Evolutionary conservation across 441 rosid species (phyloP), one percentile per base, ranked within the genome.

Genomic region (Omphalea diandra): DNA sequence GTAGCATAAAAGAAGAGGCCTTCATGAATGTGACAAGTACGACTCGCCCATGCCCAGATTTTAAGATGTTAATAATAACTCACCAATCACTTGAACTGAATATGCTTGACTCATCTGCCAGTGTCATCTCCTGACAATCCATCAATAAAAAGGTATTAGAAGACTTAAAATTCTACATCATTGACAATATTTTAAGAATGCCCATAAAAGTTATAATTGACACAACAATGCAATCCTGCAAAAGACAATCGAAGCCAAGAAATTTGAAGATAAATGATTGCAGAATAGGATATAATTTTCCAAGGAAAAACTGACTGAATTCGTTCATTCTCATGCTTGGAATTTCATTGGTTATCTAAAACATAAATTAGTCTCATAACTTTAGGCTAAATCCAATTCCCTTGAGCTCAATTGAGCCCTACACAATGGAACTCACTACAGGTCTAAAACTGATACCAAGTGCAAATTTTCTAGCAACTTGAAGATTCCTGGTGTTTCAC

Each of bases 81-180:
- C 71, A 89, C 94, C 86, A 59, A 56, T 77, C 73, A 69, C 31
- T 74, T 65, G 82, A 75, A 71, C 73, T 77, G 62, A 77, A 69
- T 60, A 74, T 65, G 50, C 79, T 81, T 0, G 81, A 63, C 74
- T 76, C 78, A 62, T 83, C 82, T 56, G 80, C 75, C 61, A 73
- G 57, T 29, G 68, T 40, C 47, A 47, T 83, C 80, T 84, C 81
- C 86, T 83, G 62, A 50, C 41, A 64, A 74, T 26, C 55, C 52
- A n/a, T n/a, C n/a, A n/a, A n/a, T n/a, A n/a, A 11, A n/a, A 55
- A 35, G 47, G 15, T 38, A 32, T 41, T 29, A 38, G 27, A 60
- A 26, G 9, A 29, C 40, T 10, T 2, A 26, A 10, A 26, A 8
- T 26, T n/a, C n/a, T n/a, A n/a, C n/a, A n/a, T n/a, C n/a, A n/a